Evolutionary conservation across 306 rosid genomes (phyloP).

Genomic region (Casuarina cunninghamiana): DNA sequence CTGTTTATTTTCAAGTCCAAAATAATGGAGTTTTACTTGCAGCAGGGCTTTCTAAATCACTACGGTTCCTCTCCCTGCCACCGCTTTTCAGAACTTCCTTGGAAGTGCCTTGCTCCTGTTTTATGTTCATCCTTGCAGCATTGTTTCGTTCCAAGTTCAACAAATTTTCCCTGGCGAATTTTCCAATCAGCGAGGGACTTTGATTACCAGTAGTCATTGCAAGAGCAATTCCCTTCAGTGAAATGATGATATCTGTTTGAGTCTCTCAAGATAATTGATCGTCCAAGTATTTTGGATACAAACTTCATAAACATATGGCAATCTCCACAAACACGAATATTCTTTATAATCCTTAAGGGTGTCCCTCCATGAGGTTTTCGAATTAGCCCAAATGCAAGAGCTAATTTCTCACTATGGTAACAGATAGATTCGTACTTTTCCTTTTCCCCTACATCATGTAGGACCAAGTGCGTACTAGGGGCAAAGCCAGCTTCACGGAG

Average conservation of each 20-base stretch:
- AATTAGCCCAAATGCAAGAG: slow-evolving; percentile 23
- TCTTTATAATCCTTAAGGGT: slow-evolving; percentile 28
- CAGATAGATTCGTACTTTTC: slow-evolving; percentile 32
- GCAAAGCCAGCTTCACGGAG: slow-evolving; percentile 24
- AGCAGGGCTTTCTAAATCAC: background rate
- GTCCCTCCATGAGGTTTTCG: slow-evolving; percentile 9
- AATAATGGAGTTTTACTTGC: background rate
- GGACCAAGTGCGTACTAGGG: slow-evolving; percentile 29
- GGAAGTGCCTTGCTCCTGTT: background rate
- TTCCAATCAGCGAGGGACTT: background rate
- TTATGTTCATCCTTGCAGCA: background rate
- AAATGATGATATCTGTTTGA: slow-evolving; percentile 32
- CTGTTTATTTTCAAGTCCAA: background rate
- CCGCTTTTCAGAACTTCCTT: background rate
- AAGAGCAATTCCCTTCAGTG: slow-evolving; percentile 19
- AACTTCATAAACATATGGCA: slow-evolving; percentile 32
- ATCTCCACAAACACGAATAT: slow-evolving; percentile 24
- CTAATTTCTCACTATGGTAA: slow-evolving; percentile 17
- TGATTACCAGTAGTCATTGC: slow-evolving; percentile 22
- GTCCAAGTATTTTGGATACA: slow-evolving; percentile 22
- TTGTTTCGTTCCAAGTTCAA: background rate
- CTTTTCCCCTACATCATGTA: slow-evolving; percentile 36
- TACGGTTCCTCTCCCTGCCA: too few relatives aligned
- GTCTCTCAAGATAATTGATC: slow-evolving; percentile 32
- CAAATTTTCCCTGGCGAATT: background rate